phyloP scores from a whole-genome alignment of 75 land plant genomes.

The Larix kaempferi region DNA sequence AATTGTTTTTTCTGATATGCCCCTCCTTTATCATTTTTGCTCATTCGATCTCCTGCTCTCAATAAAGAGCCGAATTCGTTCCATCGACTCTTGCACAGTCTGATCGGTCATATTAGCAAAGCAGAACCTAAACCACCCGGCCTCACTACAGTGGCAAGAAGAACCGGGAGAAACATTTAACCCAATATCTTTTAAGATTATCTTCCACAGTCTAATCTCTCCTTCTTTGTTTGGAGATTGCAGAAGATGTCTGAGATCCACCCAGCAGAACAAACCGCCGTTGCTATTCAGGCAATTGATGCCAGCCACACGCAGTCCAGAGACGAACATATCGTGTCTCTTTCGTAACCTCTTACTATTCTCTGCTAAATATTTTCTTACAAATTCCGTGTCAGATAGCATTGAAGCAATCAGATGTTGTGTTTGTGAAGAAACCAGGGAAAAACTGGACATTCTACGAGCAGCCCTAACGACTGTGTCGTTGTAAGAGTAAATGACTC shows the following conservation, averaged over 20 bases:
- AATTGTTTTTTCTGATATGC: no score
- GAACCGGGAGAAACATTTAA: conserved; percentile 59
- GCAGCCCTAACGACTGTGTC: conserved; percentile 32
- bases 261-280: conserved; percentile 58
- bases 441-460: conserved; percentile 48
- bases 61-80: neutral
- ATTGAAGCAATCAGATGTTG: conserved; percentile 54
- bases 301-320: neutral
- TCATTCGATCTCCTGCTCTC: no score
- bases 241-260: conserved; percentile 15
- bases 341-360: conserved; percentile 34
- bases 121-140: conserved; percentile 67
- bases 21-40: no score
- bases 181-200: conserved; percentile 42
- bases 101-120: conserved; percentile 40
- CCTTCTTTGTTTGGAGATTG: conserved; percentile 21
- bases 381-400: conserved; percentile 49
- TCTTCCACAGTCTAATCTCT: conserved; percentile 70
- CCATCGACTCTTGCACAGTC: neutral
- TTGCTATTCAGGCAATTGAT: conserved; percentile 21
- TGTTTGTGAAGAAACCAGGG: conserved; percentile 64
- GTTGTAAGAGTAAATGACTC: conserved; percentile 56
- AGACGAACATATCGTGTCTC: conserved; percentile 12
- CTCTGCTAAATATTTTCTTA: conserved; percentile 22
- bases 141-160: conserved; percentile 50